These are phyloP conservation scores for Coemansia sp. DNA, from an alignment of 192 early-diverging fungal species.

Conservation along the genomic window DNA sequence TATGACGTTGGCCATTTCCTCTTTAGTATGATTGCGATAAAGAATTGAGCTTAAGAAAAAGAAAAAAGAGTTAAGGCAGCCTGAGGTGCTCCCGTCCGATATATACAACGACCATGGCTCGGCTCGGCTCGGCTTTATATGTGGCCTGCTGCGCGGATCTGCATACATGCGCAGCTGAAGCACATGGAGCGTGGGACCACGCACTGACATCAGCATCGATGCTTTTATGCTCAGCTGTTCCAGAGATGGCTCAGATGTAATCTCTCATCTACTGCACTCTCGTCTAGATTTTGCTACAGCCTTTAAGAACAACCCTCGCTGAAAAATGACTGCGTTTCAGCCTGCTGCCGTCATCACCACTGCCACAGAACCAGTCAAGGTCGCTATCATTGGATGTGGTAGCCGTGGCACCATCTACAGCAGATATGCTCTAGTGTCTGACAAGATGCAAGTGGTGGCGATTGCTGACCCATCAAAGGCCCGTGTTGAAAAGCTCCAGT, in stretches of 20 bases:
- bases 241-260: background rate
- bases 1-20: slow-evolving; percentile 48
- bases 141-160: background rate
- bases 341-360: background rate
- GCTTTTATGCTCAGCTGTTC: background rate
- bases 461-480: slow-evolving; percentile 54
- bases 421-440: slow-evolving; percentile 16
- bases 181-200: background rate
- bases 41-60: background rate
- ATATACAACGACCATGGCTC: background rate
- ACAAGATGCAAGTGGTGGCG: slow-evolving; percentile 51
- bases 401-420: slow-evolving; percentile 22
- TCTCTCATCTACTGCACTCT: slow-evolving; percentile 3
- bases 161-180: background rate
- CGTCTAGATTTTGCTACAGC: background rate
- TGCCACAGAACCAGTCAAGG: slow-evolving; percentile 13
- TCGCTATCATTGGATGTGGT: slow-evolving; percentile 24
- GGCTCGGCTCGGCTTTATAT: background rate
- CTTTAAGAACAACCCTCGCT: background rate
- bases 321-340: background rate
- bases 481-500: slow-evolving; percentile 30
- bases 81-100: background rate
- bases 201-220: background rate
- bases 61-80: background rate
- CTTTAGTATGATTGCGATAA: background rate